Evolutionary conservation across 148 eudicot genomes (phyloP), one percentile per base, ranked within the genome.

Genomic region (Pharnaceum exiguum): DNA sequence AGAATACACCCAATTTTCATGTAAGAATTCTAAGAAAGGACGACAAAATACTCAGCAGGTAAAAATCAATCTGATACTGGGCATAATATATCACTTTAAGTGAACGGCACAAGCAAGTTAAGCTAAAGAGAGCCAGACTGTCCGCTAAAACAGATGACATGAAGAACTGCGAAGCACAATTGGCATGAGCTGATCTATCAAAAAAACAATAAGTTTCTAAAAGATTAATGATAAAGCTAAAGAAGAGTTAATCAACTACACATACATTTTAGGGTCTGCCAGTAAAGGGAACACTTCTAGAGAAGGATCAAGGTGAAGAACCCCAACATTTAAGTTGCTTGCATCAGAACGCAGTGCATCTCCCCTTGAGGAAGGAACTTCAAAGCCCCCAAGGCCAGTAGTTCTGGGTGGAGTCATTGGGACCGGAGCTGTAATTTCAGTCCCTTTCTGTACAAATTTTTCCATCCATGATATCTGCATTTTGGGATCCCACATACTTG

Each of bases 401-500:
- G 99, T 93, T 62, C 76, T 80, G 45, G 82, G 78, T 46, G 87
- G 75, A 59, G 71, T 74, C 96, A 85, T 76, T 31, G 99, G 89
- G 73, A 85, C 87, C 36, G 96, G 99, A 52, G 99, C 99, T 16
- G 84, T 85, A 46, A 93, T 93, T 68, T 83, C 89, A 74, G 81
- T 93, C 71, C 95, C 96, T 75, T 81, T 88, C 50, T 65, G 88
- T 55, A 93, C 86, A 83, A 93, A 93, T 61, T 88, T 93, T 63
- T 88, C 95, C 99, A 93, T 93, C 98, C 99, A 93, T 26, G 99
- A 85, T 76, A 93, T 93, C 99, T 93, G 88, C 76, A 71, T 32
- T 33, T 32, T 26, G 16, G 29, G 50, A 27, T 28, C 29, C 21
- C 29, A 40, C 48, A 30, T 54, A 32, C 12, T 21, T 50, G 30